Conservation (phyloP, 192 early-diverging fungal species). For the Rhizoclosmatium sp. region DNA sequence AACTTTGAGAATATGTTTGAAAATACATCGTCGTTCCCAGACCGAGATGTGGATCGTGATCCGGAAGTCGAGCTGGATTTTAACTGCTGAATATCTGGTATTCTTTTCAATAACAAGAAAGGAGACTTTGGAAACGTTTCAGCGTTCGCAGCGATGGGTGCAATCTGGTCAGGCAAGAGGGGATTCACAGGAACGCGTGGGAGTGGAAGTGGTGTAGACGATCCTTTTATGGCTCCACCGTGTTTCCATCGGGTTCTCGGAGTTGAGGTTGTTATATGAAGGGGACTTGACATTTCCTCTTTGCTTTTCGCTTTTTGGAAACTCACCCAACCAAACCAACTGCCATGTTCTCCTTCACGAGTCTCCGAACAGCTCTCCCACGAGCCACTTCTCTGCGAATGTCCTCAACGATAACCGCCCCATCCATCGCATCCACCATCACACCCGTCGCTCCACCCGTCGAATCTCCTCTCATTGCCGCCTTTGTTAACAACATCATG, state of each 20-base stretch:
- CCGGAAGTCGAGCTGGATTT: neutral
- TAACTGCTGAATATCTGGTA: neutral
- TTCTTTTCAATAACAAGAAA: neutral
- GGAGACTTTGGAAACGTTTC: neutral
- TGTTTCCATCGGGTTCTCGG: slow-evolving; percentile 7
- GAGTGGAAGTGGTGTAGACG: neutral
- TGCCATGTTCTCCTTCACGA: neutral
- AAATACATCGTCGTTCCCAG: too few species aligned
- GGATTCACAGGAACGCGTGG: too few species aligned
- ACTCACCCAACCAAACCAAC: neutral
- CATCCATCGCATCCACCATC: neutral
- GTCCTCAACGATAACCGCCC: neutral
- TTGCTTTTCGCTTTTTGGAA: neutral
- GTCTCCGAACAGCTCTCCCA: neutral
- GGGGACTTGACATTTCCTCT: neutral
- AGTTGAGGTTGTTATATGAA: neutral
- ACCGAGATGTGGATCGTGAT: too few species aligned
- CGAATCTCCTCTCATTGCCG: slow-evolving; percentile 68
- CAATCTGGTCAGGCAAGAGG: too few species aligned
- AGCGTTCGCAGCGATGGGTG: too few species aligned
- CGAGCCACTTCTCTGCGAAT: neutral
- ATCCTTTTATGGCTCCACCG: neutral
- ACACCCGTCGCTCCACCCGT: neutral
- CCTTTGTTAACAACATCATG: slow-evolving; percentile 92
- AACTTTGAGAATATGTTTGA: too few species aligned